phyloP scores from a whole-genome alignment of 495 filamentous ascomycete genomes.

The Penicillium nucicola region DNA sequence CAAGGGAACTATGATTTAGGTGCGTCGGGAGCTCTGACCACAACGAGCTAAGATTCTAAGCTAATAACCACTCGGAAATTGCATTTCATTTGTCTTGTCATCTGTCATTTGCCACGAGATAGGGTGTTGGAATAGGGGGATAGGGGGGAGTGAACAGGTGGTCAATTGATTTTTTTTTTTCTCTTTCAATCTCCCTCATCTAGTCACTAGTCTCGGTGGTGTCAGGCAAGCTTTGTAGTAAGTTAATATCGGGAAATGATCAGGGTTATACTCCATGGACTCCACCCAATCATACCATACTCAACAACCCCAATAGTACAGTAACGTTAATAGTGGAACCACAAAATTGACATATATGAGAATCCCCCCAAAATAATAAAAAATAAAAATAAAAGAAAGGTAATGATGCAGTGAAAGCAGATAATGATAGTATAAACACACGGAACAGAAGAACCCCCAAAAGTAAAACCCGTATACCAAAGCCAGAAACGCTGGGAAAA shows the following conservation, averaged over 20 bases:
- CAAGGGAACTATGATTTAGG: background rate
- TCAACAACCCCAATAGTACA: no score
- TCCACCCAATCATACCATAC: no score
- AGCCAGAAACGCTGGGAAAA: constrained; percentile 11
- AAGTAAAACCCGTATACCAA: constrained; percentile 1
- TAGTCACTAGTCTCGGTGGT: no score
- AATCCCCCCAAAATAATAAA: no score
- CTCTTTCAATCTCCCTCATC: no score
- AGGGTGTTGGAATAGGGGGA: no score
- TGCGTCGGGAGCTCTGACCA: background rate
- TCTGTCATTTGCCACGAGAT: background rate
- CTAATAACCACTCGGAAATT: background rate
- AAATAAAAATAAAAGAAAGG: background rate
- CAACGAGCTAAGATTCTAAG: background rate
- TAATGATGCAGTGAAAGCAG: background rate
- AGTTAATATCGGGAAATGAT: no score
- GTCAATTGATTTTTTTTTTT: no score
- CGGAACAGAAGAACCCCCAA: background rate
- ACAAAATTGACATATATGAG: background rate
- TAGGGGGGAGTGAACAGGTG: background rate
- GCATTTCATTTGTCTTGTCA: background rate
- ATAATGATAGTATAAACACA: constrained; percentile 3
- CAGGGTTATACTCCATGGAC: no score
- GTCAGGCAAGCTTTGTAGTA: no score
- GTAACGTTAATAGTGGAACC: no score